A percentile compares a stretch with the other conserved stretches of the same genome.
Conservation (phyloP, 106 monocot genomes). For the Phalaenopsis aphrodite region DNA sequence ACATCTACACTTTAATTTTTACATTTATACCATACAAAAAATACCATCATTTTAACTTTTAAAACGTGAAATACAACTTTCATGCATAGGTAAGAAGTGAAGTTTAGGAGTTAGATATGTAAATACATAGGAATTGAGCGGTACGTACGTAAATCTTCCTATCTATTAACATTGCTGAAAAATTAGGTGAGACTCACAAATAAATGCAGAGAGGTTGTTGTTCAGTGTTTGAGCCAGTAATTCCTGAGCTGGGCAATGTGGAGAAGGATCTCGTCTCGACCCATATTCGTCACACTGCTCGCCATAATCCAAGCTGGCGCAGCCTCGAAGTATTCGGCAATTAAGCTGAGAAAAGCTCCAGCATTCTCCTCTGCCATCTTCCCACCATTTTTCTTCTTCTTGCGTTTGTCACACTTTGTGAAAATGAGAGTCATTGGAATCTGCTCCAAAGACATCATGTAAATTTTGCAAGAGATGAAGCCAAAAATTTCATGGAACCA, state of each 20-base stretch:
- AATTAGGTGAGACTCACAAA: too few relatives aligned
- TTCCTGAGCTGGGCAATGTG: constrained; percentile 95
- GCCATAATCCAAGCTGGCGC: constrained; percentile 97
- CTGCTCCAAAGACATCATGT: constrained; percentile 15
- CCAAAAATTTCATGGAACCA: too few relatives aligned
- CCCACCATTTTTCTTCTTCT: constrained; percentile 90
- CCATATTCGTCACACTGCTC: constrained; percentile 82
- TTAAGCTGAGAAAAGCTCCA: constrained; percentile 64
- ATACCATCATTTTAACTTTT: too few relatives aligned
- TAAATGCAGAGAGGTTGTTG: neutral
- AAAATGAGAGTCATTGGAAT: constrained; percentile 91
- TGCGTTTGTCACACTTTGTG: constrained; percentile 96
- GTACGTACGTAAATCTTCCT: too few relatives aligned
- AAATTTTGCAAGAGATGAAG: neutral
- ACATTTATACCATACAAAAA: too few relatives aligned
- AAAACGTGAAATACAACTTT: too few relatives aligned
- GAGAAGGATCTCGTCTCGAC: constrained; percentile 83
- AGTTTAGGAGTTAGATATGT: too few relatives aligned
- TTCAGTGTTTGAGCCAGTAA: constrained; percentile 86
- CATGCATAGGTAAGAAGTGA: too few relatives aligned
- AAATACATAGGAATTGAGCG: too few relatives aligned
- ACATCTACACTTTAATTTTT: too few relatives aligned
- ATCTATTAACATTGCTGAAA: too few relatives aligned
- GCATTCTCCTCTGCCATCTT: constrained; percentile 81
- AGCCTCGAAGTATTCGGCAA: constrained; percentile 55